Evolutionary conservation across 2,329 filamentous ascomycete species (phyloP).

Genomic region (Fonsecaea nubica): DNA sequence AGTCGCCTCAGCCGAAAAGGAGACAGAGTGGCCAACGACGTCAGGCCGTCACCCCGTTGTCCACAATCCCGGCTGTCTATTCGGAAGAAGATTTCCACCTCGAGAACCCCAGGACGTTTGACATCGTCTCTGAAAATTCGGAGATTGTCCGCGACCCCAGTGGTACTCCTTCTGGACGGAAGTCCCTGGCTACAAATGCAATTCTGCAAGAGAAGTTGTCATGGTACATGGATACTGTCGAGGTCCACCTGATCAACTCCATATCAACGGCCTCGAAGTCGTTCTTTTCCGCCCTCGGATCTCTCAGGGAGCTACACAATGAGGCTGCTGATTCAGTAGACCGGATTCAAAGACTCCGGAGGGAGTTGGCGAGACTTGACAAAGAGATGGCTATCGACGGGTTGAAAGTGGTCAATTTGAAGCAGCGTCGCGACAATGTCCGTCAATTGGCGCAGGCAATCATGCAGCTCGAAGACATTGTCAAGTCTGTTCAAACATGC

Average conservation of each 20-base stretch:
- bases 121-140: conserved; percentile 93
- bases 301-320: conserved; percentile 85
- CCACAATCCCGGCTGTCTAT: conserved; percentile 90
- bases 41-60: conserved; percentile 81
- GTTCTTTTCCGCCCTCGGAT: conserved; percentile 93
- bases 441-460: conserved; percentile 82
- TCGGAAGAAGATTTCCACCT: conserved; percentile 95
- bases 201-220: conserved; percentile 98
- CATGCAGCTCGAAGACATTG: conserved; percentile 78
- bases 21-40: conserved; percentile 62
- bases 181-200: conserved; percentile 91
- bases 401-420: conserved; percentile 82
- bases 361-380: conserved; percentile 81
- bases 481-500: conserved; percentile 75
- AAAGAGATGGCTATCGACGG: conserved; percentile 85
- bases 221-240: conserved; percentile 99
- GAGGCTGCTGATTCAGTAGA: conserved; percentile 91
- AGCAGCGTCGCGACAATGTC: conserved; percentile 81
- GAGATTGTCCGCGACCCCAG: conserved; percentile 81
- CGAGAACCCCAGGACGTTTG: conserved; percentile 94
- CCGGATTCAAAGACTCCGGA: conserved; percentile 79
- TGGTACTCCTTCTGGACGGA: conserved; percentile 67
- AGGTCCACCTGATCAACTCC: conserved; percentile 93
- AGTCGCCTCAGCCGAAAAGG: conserved; percentile 55
- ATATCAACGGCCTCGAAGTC: conserved; percentile 95